These are phyloP conservation scores for Gossypium laxum DNA, from an alignment of 441 rosid genomes.

Conservation along the genomic window DNA sequence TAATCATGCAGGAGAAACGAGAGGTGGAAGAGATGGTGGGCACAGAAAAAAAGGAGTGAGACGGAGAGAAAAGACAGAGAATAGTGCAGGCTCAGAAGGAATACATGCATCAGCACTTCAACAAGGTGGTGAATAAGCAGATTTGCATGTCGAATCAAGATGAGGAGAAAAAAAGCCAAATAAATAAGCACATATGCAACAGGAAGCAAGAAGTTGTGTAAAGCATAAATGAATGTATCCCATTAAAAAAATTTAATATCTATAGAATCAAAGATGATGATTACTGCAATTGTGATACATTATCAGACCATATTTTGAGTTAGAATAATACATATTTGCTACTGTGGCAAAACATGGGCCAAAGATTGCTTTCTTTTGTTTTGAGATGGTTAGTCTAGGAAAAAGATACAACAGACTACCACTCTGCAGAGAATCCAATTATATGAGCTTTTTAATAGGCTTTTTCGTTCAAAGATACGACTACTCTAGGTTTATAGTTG, in stretches of 20 bases:
- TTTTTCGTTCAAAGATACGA: neutral
- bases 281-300: neutral
- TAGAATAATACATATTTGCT: neutral
- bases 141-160: neutral
- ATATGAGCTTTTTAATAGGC: slow-evolving; percentile 1
- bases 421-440: neutral
- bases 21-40: neutral
- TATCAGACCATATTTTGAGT: neutral
- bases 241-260: neutral
- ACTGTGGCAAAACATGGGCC: neutral
- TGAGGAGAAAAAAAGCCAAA: neutral
- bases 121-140: neutral
- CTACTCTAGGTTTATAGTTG: neutral
- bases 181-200: neutral
- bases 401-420: neutral
- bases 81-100: neutral
- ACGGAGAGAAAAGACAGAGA: neutral
- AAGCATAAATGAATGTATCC: neutral
- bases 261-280: neutral
- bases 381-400: neutral
- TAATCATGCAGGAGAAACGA: neutral
- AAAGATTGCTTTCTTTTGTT: neutral
- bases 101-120: neutral
- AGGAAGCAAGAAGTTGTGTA: neutral
- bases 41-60: neutral